These are phyloP conservation scores for Mentha longifolia DNA, from an alignment of 257 asterid genomes.

Conservation along the genomic window DNA sequence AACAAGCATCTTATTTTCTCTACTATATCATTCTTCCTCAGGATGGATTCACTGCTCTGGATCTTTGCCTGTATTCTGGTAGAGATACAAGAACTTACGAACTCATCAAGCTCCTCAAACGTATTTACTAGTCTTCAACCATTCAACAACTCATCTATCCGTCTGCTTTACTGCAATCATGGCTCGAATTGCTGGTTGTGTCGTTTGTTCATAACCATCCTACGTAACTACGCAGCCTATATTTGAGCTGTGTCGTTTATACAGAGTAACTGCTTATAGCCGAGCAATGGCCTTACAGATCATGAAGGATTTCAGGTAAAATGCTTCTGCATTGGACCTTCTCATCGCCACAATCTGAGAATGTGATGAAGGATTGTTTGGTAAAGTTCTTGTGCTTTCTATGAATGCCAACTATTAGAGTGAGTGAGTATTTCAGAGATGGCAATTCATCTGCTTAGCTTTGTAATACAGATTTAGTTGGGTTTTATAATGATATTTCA, in stretches of 20 bases:
- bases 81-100: constrained; percentile 67
- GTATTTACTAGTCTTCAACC: constrained; percentile 36
- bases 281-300: constrained; percentile 10
- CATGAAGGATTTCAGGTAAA: constrained; percentile 2
- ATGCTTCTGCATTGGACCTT: background rate
- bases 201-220: background rate
- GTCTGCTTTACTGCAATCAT: background rate
- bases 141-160: background rate
- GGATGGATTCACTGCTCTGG: constrained; percentile 78
- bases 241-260: background rate
- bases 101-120: constrained; percentile 69
- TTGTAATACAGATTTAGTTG: background rate
- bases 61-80: constrained; percentile 72
- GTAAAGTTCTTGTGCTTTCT: background rate
- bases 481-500: background rate
- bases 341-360: background rate
- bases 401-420: too few relatives aligned
- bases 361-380: background rate
- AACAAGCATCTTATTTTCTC: too few relatives aligned
- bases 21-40: constrained; percentile 28
- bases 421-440: background rate
- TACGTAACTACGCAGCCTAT: background rate
- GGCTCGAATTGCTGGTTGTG: background rate
- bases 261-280: background rate
- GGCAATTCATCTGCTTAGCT: background rate